phyloP scores from a whole-genome alignment of 306 rosid species.

The Vigna hirtella region DNA sequence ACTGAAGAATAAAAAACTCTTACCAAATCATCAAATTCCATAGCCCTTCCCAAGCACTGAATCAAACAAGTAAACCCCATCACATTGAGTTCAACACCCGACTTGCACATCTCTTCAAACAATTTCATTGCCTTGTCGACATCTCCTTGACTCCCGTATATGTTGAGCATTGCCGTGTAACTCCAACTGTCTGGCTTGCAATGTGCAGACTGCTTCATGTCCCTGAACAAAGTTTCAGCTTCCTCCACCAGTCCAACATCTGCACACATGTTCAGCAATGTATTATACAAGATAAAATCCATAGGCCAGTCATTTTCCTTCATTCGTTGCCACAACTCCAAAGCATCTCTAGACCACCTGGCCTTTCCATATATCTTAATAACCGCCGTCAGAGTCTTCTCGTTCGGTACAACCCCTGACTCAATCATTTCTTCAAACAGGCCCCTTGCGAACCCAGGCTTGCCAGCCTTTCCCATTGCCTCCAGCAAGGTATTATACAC shows the following conservation, averaged over 20 bases:
- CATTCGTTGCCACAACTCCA: slow-evolving; percentile 86
- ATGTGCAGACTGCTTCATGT: slow-evolving; percentile 73
- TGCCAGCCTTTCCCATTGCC: slow-evolving; percentile 96
- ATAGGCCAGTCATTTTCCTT: slow-evolving; percentile 76
- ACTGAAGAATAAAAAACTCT: slow-evolving; percentile 62
- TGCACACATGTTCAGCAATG: slow-evolving; percentile 95
- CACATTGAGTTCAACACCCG: slow-evolving; percentile 74
- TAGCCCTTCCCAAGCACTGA: slow-evolving; percentile 88
- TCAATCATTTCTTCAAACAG: slow-evolving; percentile 87
- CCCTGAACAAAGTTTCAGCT: slow-evolving; percentile 80
- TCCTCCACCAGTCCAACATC: slow-evolving; percentile 88
- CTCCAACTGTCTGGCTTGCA: slow-evolving; percentile 83
- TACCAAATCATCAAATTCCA: slow-evolving; percentile 68
- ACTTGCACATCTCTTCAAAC: slow-evolving; percentile 79
- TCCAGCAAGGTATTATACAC: slow-evolving; percentile 93
- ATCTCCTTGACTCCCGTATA: slow-evolving; percentile 82
- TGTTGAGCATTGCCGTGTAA: slow-evolving; percentile 94
- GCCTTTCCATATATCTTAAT: slow-evolving; percentile 96
- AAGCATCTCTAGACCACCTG: slow-evolving; percentile 85
- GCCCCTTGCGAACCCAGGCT: slow-evolving; percentile 88
- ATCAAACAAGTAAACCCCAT: slow-evolving; percentile 96
- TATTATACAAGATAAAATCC: slow-evolving; percentile 87
- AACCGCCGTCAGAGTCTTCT: slow-evolving; percentile 82
- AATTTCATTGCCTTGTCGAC: slow-evolving; percentile 71
- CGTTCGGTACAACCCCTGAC: slow-evolving; percentile 74